A percentile compares a stretch with the other conserved stretches of the same genome.
Conservation (phyloP, 106 monocot genomes). For the Dendrobium chrysotoxum region DNA sequence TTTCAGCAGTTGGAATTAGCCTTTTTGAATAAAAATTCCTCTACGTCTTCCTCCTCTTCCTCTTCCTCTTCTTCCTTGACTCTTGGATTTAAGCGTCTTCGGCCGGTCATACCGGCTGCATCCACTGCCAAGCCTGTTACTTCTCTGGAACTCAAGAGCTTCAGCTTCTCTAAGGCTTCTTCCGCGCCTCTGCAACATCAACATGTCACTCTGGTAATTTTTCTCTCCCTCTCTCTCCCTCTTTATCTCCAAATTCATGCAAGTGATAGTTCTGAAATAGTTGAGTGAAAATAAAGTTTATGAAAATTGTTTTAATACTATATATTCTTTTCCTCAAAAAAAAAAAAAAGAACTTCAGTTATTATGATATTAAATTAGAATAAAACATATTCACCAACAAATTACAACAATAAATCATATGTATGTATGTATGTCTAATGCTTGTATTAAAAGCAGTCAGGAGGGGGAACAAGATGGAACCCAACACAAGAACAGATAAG, state of each 20-base stretch:
- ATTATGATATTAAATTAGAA: too few relatives aligned
- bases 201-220: too few relatives aligned
- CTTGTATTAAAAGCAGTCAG: neutral
- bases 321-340: neutral
- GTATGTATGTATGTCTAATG: neutral
- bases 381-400: too few relatives aligned
- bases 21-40: conserved; percentile 2
- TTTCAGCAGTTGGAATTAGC: conserved; percentile 13
- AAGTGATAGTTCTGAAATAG: too few relatives aligned
- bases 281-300: neutral
- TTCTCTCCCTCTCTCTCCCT: neutral
- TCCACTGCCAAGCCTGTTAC: neutral
- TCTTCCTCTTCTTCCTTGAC: conserved; percentile 1
- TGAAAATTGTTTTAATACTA: neutral
- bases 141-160: too few relatives aligned
- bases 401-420: too few relatives aligned
- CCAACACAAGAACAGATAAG: conserved; percentile 56
- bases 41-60: neutral
- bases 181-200: too few relatives aligned
- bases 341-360: too few relatives aligned
- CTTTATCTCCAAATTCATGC: neutral
- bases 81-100: conserved; percentile 11
- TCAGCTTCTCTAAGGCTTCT: too few relatives aligned
- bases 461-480: conserved; percentile 53
- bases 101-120: conserved; percentile 2